phyloP scores from a whole-genome alignment of 768 basidiomycete genomes.

The Cystofilobasidium macerans region DNA sequence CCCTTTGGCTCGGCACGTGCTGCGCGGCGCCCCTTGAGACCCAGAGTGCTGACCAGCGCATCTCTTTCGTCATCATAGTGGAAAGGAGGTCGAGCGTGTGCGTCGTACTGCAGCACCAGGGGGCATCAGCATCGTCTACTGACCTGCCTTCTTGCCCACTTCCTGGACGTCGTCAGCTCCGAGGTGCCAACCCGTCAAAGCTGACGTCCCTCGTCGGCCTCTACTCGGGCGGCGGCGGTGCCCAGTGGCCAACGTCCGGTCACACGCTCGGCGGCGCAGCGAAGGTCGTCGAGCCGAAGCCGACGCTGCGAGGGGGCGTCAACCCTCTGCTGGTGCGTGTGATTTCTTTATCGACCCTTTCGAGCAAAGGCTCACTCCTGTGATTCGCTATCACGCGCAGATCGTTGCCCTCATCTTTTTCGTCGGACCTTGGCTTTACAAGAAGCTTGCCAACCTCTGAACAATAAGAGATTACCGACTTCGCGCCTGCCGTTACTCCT shows the following conservation, averaged over 20 bases:
- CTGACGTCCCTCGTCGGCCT: conserved; percentile 18
- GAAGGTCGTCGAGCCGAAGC: neutral
- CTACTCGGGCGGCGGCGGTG: conserved; percentile 13
- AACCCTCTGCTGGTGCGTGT: conserved; percentile 17
- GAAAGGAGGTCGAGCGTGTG: neutral
- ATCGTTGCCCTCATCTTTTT: conserved; percentile 19
- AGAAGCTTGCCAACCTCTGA: neutral
- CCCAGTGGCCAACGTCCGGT: conserved; percentile 16
- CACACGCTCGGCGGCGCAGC: conserved; percentile 17
- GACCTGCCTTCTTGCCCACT: neutral
- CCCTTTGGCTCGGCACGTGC: too few species aligned
- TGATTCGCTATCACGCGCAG: neutral
- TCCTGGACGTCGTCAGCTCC: neutral
- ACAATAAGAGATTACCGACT: too few species aligned
- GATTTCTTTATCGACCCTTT: neutral
- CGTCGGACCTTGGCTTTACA: conserved; percentile 20
- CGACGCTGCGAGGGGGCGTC: neutral
- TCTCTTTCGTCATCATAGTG: neutral
- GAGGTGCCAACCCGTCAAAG: conserved; percentile 18
- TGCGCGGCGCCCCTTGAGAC: too few species aligned
- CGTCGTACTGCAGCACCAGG: neutral
- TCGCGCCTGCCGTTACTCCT: too few species aligned
- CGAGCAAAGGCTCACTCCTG: neutral
- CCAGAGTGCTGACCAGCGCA: too few species aligned
- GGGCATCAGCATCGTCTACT: neutral